phyloP scores from a whole-genome alignment of 2,329 filamentous ascomycete species.

The Fusarium clavum region DNA sequence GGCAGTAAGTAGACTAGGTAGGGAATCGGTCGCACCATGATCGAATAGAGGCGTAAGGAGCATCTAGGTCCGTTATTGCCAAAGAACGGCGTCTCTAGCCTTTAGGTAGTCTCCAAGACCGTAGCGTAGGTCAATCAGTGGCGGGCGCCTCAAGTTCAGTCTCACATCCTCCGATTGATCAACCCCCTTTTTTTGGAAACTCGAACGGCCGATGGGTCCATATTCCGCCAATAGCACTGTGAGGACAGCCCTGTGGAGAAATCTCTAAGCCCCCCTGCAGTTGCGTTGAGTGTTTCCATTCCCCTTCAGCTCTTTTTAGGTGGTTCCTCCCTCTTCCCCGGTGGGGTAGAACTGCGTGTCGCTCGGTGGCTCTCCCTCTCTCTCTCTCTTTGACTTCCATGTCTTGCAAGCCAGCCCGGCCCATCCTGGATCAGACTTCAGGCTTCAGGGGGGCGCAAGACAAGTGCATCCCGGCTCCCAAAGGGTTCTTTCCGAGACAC shows the following conservation, averaged over 20 bases:
- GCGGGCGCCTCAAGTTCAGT: constrained; percentile 3
- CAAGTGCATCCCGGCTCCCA: constrained; percentile 29
- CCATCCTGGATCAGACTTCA: constrained; percentile 11
- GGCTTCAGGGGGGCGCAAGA: constrained; percentile 1
- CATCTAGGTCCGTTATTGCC: constrained; percentile 23
- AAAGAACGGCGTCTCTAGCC: constrained; percentile 18
- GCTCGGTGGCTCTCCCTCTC: constrained; percentile 23
- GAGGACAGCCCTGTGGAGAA: constrained; percentile 4
- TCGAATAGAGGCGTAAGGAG: constrained; percentile 37
- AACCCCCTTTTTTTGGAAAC: constrained; percentile 43
- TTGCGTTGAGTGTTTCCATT: constrained; percentile 26
- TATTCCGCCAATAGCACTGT: constrained; percentile 34
- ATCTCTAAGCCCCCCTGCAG: constrained; percentile 34
- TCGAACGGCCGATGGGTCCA: constrained; percentile 30
- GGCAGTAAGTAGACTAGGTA: neutral
- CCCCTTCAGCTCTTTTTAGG: constrained; percentile 22
- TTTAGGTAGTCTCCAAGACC: neutral
- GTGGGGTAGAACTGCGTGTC: constrained; percentile 17
- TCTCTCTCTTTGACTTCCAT: constrained; percentile 5
- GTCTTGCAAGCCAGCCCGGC: constrained; percentile 35
- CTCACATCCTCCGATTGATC: constrained; percentile 36
- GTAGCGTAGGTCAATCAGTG: constrained; percentile 18
- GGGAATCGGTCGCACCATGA: constrained; percentile 16
- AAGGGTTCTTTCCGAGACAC: constrained; percentile 25
- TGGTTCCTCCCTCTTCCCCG: constrained; percentile 5